Percentiles rank a stretch among this genome's conserved stretches.
Evolutionary conservation across 2,329 filamentous ascomycete species (phyloP).

Genomic region (Epichloe gansuensis): DNA sequence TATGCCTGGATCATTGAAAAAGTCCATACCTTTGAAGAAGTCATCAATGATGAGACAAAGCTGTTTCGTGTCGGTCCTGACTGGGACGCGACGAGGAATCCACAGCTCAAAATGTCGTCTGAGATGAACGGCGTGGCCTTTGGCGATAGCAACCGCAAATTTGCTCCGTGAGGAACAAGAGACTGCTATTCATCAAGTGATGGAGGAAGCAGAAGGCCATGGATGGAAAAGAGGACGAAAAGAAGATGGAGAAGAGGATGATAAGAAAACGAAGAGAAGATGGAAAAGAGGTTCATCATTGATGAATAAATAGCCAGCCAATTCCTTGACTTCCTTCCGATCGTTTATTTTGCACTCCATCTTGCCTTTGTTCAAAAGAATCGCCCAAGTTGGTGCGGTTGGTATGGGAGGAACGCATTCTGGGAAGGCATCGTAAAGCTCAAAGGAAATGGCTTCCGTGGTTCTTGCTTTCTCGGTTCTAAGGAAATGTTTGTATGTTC

Average conservation of each 20-base stretch:
- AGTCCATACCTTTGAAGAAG: no score
- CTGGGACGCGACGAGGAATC: not conserved
- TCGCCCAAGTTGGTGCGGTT: not conserved
- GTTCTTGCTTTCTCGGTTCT: not conserved
- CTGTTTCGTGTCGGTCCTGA: not conserved
- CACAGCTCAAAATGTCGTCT: not conserved
- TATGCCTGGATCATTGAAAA: not conserved
- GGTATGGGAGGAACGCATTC: not conserved
- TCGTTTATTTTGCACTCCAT: not conserved
- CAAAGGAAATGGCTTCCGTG: not conserved
- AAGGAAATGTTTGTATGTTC: no score
- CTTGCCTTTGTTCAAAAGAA: not conserved
- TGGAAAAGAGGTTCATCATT: not conserved
- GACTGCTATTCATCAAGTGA: not conserved
- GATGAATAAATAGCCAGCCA: not conserved
- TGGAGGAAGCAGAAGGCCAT: not conserved
- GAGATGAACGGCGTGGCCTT: not conserved
- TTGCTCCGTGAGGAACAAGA: not conserved
- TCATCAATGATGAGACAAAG: slow-evolving; percentile 1
- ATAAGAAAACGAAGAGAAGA: no score
- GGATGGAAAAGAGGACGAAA: not conserved
- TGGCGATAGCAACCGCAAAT: not conserved
- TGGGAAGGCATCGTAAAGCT: not conserved
- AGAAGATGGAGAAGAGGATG: not conserved
- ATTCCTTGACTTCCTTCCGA: not conserved